Evolutionary conservation across 176 grass and related monocot genomes (phyloP).

Genomic region (Pontederia crassipes): DNA sequence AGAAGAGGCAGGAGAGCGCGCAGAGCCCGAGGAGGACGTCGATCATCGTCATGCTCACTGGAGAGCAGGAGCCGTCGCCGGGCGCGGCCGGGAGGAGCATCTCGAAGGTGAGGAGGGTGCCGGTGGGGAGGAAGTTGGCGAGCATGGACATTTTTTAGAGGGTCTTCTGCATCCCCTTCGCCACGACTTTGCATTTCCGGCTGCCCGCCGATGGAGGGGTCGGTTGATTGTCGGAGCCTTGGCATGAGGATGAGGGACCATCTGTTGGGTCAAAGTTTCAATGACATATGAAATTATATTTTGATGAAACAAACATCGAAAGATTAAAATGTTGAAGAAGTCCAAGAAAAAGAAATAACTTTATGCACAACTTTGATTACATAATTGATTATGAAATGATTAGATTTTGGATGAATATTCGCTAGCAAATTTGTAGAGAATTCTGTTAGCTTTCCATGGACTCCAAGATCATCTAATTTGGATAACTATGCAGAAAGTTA

Average conservation of each 20-base stretch:
- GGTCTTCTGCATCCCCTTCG: slow-evolving; percentile 47
- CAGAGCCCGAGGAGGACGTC: slow-evolving; percentile 35
- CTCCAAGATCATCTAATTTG: too few species aligned
- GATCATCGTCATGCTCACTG: slow-evolving; percentile 31
- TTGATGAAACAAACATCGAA: too few species aligned
- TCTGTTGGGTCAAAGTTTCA: too few species aligned
- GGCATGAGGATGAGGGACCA: not conserved
- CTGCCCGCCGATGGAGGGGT: not conserved
- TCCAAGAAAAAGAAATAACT: too few species aligned
- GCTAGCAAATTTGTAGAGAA: too few species aligned
- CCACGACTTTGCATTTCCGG: slow-evolving; percentile 26
- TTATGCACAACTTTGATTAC: too few species aligned
- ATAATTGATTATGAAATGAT: too few species aligned
- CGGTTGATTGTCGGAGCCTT: not conserved
- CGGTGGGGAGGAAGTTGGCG: slow-evolving; percentile 58
- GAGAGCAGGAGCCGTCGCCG: slow-evolving; percentile 37
- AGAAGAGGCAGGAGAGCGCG: slow-evolving; percentile 47
- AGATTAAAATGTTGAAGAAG: too few species aligned
- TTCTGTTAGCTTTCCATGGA: too few species aligned
- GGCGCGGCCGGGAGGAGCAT: slow-evolving; percentile 39
- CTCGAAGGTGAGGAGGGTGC: slow-evolving; percentile 52
- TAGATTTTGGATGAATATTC: too few species aligned
- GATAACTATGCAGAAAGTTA: too few species aligned
- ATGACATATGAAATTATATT: too few species aligned
- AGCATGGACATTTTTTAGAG: slow-evolving; percentile 58